These are phyloP conservation scores for Amanita polypyramis DNA, from an alignment of 768 basidiomycete genomes.

Conservation along the genomic window DNA sequence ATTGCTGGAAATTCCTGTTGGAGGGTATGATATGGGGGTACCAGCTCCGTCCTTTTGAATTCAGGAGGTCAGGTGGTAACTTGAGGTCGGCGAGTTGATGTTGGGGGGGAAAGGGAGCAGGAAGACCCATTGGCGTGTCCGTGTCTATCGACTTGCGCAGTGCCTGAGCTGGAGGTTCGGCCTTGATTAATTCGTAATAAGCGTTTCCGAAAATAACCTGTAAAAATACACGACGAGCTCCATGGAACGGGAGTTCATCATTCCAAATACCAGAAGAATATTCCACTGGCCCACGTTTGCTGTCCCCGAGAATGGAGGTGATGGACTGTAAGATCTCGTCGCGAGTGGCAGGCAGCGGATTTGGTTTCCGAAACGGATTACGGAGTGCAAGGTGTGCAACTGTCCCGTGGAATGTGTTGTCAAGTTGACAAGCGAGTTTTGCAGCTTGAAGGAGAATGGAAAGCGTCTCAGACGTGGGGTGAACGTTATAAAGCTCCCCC, in stretches of 20 bases:
- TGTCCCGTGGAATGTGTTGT: slow-evolving; percentile 40
- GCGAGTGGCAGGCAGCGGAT: slow-evolving; percentile 9
- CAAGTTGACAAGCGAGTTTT: slow-evolving; percentile 37
- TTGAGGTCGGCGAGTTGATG: slow-evolving; percentile 12
- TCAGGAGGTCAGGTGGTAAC: slow-evolving; percentile 16
- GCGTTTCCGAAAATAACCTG: slow-evolving; percentile 47
- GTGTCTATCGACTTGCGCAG: slow-evolving; percentile 18
- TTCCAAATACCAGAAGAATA: slow-evolving; percentile 36
- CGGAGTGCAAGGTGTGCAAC: slow-evolving; percentile 33
- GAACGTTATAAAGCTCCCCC: slow-evolving; percentile 42
- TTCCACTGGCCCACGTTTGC: slow-evolving; percentile 12
- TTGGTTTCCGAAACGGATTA: slow-evolving; percentile 21
- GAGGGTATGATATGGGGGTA: slow-evolving; percentile 30
- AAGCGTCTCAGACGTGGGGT: slow-evolving; percentile 46
- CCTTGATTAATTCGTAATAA: slow-evolving; percentile 15
- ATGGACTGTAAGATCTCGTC: slow-evolving; percentile 19
- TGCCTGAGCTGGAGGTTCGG: slow-evolving; percentile 27
- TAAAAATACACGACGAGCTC: slow-evolving; percentile 41
- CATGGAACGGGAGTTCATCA: slow-evolving; percentile 32
- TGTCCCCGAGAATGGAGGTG: slow-evolving; percentile 17
- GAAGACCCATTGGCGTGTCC: slow-evolving; percentile 9
- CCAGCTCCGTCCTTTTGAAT: neutral
- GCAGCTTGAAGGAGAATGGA: slow-evolving; percentile 52
- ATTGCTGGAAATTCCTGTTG: slow-evolving; percentile 42
- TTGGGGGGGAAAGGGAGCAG: slow-evolving; percentile 6